Conservation (phyloP, 306 rosid genomes). For the Gastrolobium villosum region DNA sequence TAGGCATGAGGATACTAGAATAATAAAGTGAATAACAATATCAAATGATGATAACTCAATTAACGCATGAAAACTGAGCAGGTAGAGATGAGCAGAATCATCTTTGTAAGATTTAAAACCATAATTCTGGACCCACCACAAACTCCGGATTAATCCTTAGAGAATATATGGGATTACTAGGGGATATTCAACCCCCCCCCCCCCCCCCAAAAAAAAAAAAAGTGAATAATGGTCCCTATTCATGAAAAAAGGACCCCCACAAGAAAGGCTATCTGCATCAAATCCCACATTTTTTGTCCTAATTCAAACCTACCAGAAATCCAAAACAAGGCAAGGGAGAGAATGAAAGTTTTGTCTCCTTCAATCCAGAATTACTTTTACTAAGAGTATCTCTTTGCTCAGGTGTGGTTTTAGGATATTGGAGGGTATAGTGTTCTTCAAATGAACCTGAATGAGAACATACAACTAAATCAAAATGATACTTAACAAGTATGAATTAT, state of each 20-base stretch:
- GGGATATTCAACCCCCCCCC: too few relatives aligned
- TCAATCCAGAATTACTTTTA: not conserved
- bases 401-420: not conserved
- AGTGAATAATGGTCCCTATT: not conserved
- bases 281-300: not conserved
- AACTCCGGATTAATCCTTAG: too few relatives aligned
- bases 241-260: not conserved
- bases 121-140: too few relatives aligned
- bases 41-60: too few relatives aligned
- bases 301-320: not conserved
- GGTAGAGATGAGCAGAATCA: too few relatives aligned
- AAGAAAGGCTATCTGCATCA: not conserved
- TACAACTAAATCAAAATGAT: conserved; percentile 31
- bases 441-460: not conserved
- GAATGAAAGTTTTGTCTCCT: not conserved
- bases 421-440: not conserved
- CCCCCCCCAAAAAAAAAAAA: too few relatives aligned
- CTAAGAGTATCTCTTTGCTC: not conserved
- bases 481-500: conserved; percentile 48
- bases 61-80: too few relatives aligned
- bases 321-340: not conserved
- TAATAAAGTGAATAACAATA: too few relatives aligned
- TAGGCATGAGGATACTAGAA: too few relatives aligned
- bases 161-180: too few relatives aligned
- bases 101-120: too few relatives aligned